Percentiles rank a stretch among this genome's conserved stretches.
Evolutionary conservation across 192 early-diverging fungal genomes (phyloP).

Genomic region (Umbelopsis isabellina): DNA sequence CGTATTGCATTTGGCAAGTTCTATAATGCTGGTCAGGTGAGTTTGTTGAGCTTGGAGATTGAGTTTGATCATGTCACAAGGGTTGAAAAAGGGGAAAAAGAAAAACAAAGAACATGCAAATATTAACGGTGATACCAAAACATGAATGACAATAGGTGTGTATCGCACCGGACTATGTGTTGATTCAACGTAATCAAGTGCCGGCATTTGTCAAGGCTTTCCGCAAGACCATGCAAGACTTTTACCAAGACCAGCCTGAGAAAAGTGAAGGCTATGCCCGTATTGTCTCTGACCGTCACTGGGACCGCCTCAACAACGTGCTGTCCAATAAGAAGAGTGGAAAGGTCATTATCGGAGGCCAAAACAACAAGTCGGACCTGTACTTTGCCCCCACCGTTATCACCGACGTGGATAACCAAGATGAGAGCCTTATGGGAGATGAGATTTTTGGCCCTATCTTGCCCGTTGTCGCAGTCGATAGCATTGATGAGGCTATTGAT

Average conservation of each 20-base stretch:
- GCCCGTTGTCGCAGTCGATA: slow-evolving; percentile 73
- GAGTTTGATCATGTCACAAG: too few relatives aligned
- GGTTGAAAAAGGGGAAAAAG: too few relatives aligned
- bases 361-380: slow-evolving; percentile 56
- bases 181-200: slow-evolving; percentile 53
- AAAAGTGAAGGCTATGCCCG: slow-evolving; percentile 55
- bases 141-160: slow-evolving; percentile 59
- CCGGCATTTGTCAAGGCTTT: slow-evolving; percentile 55
- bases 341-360: slow-evolving; percentile 63
- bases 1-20: slow-evolving; percentile 84
- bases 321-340: slow-evolving; percentile 55
- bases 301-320: slow-evolving; percentile 57
- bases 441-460: slow-evolving; percentile 95
- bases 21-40: slow-evolving; percentile 86
- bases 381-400: slow-evolving; percentile 88
- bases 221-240: slow-evolving; percentile 37
- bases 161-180: slow-evolving; percentile 77
- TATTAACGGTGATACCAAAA: neutral
- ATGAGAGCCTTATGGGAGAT: slow-evolving; percentile 70
- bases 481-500: slow-evolving; percentile 63
- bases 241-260: slow-evolving; percentile 48
- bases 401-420: slow-evolving; percentile 61
- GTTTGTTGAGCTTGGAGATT: slow-evolving; percentile 8
- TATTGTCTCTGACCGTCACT: slow-evolving; percentile 65
- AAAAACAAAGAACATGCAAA: neutral